phyloP scores from a whole-genome alignment of 228 moss, liverwort and hornwort species.

The Sphagnum magellanicum region DNA sequence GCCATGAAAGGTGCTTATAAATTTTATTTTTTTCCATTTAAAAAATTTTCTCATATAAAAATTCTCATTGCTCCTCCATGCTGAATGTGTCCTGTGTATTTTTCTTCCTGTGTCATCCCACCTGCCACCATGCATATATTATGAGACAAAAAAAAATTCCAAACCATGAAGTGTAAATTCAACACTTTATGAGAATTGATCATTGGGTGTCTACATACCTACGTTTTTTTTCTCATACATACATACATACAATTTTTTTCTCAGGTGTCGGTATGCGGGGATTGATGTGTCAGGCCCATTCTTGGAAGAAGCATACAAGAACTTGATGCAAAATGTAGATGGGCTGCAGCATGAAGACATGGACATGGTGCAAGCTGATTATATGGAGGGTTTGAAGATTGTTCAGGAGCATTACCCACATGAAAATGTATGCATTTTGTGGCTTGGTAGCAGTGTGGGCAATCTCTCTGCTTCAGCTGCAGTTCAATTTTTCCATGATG shows the following conservation, averaged over 20 bases:
- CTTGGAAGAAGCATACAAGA: conserved; percentile 32
- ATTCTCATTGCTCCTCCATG: too few relatives aligned
- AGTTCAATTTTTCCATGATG: conserved; percentile 19
- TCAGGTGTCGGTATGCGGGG: conserved; percentile 30
- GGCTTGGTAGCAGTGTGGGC: conserved; percentile 35
- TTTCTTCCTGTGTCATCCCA: too few relatives aligned
- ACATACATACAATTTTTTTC: not conserved
- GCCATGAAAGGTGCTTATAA: conserved; percentile 24
- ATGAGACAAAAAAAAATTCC: too few relatives aligned
- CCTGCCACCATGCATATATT: too few relatives aligned
- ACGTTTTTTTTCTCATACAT: too few relatives aligned
- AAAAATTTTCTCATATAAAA: too few relatives aligned
- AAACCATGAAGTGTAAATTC: too few relatives aligned
- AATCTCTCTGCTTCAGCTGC: conserved; percentile 15
- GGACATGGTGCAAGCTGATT: conserved; percentile 26
- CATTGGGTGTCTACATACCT: too few relatives aligned
- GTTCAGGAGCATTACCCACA: conserved; percentile 26
- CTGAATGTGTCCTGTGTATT: too few relatives aligned
- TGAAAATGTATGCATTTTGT: conserved; percentile 21
- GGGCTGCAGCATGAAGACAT: conserved; percentile 20
- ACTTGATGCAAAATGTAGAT: conserved; percentile 26
- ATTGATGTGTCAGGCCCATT: conserved; percentile 34
- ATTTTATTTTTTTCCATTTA: too few relatives aligned
- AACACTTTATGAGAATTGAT: too few relatives aligned
- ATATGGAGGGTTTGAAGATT: conserved; percentile 23